phyloP scores from a whole-genome alignment of 306 rosid species.

The Inga leiocalycina region DNA sequence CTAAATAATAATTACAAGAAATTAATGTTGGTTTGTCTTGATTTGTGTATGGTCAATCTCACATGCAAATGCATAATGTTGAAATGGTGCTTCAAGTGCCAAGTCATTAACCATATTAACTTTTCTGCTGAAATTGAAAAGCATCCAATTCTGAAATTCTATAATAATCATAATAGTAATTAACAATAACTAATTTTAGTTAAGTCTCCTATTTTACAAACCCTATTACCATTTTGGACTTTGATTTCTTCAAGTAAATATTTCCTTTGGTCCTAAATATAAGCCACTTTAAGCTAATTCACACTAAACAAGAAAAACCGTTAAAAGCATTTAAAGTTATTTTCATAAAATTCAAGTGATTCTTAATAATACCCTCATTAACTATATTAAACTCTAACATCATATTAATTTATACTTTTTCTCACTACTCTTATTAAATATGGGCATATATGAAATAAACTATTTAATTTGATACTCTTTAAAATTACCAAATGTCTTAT shows the following conservation, averaged over 20 bases:
- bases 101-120: neutral
- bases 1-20: neutral
- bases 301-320: too few species aligned
- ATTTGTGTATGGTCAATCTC: neutral
- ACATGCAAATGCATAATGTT: neutral
- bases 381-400: too few species aligned
- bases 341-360: too few species aligned
- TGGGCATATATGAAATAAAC: too few species aligned
- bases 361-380: too few species aligned
- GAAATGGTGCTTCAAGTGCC: neutral
- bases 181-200: neutral
- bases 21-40: neutral
- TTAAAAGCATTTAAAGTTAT: too few species aligned
- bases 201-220: slow-evolving; percentile 23
- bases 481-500: too few species aligned
- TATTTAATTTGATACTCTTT: too few species aligned
- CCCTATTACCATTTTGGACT: slow-evolving; percentile 9
- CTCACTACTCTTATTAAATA: too few species aligned
- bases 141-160: slow-evolving; percentile 6
- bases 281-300: too few species aligned
- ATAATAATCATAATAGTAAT: neutral
- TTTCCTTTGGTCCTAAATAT: too few species aligned
- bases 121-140: neutral
- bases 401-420: too few species aligned
- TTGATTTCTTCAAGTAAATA: neutral